These are phyloP conservation scores for Suhomyces prunicola DNA, from an alignment of 805 yeast species.

Conservation along the genomic window DNA sequence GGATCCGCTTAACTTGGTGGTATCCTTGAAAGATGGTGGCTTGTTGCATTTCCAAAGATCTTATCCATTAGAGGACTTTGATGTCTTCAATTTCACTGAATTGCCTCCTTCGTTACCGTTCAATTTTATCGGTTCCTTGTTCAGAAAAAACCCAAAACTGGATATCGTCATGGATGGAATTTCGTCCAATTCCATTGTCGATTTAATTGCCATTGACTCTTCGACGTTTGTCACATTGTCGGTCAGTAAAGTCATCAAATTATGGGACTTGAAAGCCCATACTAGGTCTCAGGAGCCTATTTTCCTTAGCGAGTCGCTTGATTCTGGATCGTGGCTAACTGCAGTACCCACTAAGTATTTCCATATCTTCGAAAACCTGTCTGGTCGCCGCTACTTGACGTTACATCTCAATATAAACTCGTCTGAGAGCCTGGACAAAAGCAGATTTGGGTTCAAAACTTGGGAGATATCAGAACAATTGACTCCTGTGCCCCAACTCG, in stretches of 20 bases:
- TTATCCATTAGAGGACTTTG: conserved; percentile 27
- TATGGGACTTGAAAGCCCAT: conserved; percentile 55
- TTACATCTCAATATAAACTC: conserved; percentile 16
- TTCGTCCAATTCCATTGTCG: conserved; percentile 43
- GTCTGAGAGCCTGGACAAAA: conserved; percentile 8
- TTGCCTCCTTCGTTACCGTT: conserved; percentile 30
- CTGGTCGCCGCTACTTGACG: conserved; percentile 13
- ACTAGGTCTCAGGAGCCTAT: conserved; percentile 17
- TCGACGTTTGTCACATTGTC: conserved; percentile 48
- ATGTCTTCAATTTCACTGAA: conserved; percentile 54
- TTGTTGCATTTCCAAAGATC: conserved; percentile 51
- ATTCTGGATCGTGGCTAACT: conserved; percentile 23
- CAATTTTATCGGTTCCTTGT: conserved; percentile 22
- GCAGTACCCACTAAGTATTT: conserved; percentile 31
- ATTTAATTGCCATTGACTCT: conserved; percentile 35
- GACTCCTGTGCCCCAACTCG: conserved; percentile 9
- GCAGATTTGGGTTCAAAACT: conserved; percentile 20
- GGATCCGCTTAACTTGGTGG: conserved; percentile 44
- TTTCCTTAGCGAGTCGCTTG: conserved; percentile 13
- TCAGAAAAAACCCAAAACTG: conserved; percentile 14
- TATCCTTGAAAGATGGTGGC: conserved; percentile 76
- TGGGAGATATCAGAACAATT: conserved; percentile 19
- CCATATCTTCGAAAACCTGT: conserved; percentile 12
- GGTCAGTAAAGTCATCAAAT: conserved; percentile 49
- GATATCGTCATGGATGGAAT: conserved; percentile 31